Evolutionary conservation across 2,329 filamentous ascomycete species (phyloP).

Genomic region (Ceratocystis variospora): DNA sequence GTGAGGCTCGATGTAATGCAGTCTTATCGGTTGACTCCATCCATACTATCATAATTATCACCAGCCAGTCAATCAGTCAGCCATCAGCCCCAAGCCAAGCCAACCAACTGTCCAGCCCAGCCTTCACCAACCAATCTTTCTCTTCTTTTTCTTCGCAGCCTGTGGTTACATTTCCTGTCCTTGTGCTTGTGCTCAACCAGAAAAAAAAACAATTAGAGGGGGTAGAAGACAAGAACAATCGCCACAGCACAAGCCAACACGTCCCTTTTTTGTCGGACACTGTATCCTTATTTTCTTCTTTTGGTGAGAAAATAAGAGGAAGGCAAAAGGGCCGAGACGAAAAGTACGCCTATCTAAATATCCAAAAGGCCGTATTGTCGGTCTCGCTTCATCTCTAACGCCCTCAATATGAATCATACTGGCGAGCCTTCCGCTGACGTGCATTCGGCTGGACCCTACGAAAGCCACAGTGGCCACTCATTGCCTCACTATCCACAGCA

Average conservation of each 20-base stretch:
- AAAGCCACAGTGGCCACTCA: not conserved
- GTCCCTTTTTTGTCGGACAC: not conserved
- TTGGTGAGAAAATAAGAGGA: not conserved
- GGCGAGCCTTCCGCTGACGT: conserved; percentile 1
- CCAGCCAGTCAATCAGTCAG: not conserved
- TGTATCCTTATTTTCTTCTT: conserved; percentile 4
- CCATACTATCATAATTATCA: too few relatives aligned
- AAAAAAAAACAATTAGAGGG: not conserved
- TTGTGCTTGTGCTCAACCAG: conserved; percentile 4
- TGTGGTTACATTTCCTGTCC: not conserved
- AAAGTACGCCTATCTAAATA: not conserved
- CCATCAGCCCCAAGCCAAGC: not conserved
- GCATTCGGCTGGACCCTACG: conserved; percentile 3
- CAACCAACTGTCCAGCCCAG: not conserved
- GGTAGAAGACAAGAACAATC: not conserved
- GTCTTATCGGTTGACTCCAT: too few relatives aligned
- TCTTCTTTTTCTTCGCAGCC: not conserved
- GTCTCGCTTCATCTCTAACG: not conserved
- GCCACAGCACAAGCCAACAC: conserved; percentile 1
- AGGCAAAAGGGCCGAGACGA: not conserved
- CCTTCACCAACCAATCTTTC: not conserved
- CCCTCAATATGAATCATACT: not conserved
- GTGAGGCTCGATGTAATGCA: not conserved
- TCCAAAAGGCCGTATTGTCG: not conserved
- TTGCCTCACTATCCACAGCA: conserved; percentile 6